phyloP scores from a whole-genome alignment of 2,329 filamentous ascomycete species.

The Ramularia endophylla region DNA sequence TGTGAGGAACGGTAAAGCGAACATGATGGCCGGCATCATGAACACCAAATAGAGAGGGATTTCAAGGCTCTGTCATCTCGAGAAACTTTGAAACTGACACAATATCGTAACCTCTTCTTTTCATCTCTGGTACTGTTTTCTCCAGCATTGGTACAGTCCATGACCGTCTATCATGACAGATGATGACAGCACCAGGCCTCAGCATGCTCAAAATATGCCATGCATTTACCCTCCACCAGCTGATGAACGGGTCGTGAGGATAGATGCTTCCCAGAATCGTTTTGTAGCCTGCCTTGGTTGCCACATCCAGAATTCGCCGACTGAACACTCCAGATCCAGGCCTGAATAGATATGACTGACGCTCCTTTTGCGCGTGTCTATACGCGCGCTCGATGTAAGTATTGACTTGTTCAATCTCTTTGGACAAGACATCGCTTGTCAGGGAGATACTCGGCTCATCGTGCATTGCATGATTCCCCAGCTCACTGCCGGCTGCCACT shows the following conservation, averaged over 20 bases:
- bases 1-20: no score
- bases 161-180: conserved; percentile 77
- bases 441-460: conserved; percentile 70
- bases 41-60: no score
- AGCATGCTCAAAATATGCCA: conserved; percentile 75
- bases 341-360: conserved; percentile 64
- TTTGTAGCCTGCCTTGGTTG: conserved; percentile 58
- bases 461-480: conserved; percentile 85
- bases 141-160: conserved; percentile 79
- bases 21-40: no score
- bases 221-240: conserved; percentile 63
- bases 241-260: conserved; percentile 85
- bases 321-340: conserved; percentile 84
- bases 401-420: conserved; percentile 62
- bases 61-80: conserved; percentile 21
- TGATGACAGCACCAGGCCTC: conserved; percentile 68
- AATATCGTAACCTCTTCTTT: conserved; percentile 61
- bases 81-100: conserved; percentile 67
- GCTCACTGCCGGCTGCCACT: conserved; percentile 49
- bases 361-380: conserved; percentile 30
- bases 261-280: conserved; percentile 81
- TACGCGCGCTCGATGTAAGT: conserved; percentile 54
- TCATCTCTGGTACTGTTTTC: conserved; percentile 65
- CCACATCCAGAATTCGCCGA: conserved; percentile 56
- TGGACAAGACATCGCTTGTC: conserved; percentile 51